These are phyloP conservation scores for Casaregolazyma suthepensis DNA, from an alignment of 1,139 yeast species.

Conservation along the genomic window DNA sequence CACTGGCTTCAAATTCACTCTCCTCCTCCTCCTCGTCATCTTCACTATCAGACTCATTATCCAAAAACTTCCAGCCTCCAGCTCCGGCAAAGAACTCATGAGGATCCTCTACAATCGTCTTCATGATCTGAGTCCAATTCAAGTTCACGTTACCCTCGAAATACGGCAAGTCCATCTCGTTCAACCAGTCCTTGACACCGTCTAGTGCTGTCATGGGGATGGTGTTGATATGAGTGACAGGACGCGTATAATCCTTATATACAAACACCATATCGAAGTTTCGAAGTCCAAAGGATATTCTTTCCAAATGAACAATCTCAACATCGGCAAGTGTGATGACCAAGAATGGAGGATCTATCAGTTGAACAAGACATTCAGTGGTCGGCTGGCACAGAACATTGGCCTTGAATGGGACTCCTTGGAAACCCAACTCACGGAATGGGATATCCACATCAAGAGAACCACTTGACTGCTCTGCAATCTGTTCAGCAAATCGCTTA, in stretches of 20 bases:
- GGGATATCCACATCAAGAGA: conserved; percentile 86
- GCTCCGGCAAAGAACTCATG: conserved; percentile 79
- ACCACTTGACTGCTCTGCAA: conserved; percentile 72
- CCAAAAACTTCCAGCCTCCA: conserved; percentile 95
- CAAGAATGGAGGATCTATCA: conserved; percentile 90
- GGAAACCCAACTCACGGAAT: conserved; percentile 92
- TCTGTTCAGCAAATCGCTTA: conserved; percentile 79
- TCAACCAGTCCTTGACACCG: conserved; percentile 91
- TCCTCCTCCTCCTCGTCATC: conserved; percentile 38
- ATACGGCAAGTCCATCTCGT: conserved; percentile 90
- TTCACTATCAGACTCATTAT: conserved; percentile 42
- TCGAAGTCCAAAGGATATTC: conserved; percentile 95
- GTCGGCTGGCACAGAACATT: conserved; percentile 96
- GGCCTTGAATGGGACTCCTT: conserved; percentile 95
- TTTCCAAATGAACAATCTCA: conserved; percentile 91
- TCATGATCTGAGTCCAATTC: conserved; percentile 95
- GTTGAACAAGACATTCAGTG: conserved; percentile 89
- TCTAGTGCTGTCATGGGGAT: conserved; percentile 91
- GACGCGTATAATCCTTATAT: conserved; percentile 78
- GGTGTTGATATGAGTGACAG: conserved; percentile 90
- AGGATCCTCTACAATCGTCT: conserved; percentile 86
- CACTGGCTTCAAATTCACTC: conserved; percentile 33
- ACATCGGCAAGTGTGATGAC: conserved; percentile 88
- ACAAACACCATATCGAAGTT: conserved; percentile 95
- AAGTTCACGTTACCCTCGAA: conserved; percentile 94